Conservation (phyloP, 768 basidiomycete genomes). For the Kwoniella sp. region DNA sequence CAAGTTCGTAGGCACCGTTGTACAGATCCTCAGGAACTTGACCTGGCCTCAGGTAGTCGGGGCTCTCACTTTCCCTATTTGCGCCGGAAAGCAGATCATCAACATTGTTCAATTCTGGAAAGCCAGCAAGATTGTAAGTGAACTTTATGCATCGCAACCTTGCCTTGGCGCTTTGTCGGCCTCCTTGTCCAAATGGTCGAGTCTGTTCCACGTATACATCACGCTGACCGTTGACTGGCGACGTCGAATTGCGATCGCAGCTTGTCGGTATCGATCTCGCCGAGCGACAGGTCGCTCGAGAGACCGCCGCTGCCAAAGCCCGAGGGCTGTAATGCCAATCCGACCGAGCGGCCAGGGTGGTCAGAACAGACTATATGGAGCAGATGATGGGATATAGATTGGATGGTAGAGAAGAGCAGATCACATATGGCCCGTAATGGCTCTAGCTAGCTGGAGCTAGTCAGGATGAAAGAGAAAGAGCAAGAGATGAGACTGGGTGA, state of each 20-base stretch:
- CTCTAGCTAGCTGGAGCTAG: too few relatives aligned
- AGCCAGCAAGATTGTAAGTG: conserved; percentile 65
- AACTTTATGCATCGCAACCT: too few relatives aligned
- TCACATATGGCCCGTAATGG: too few relatives aligned
- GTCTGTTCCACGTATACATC: not conserved
- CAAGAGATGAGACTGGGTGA: too few relatives aligned
- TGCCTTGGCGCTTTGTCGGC: not conserved
- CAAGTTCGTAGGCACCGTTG: conserved; percentile 28
- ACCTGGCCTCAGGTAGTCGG: conserved; percentile 81
- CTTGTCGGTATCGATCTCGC: conserved; percentile 90
- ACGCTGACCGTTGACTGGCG: too few relatives aligned
- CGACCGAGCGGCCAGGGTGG: too few relatives aligned
- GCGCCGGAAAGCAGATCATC: conserved; percentile 81
- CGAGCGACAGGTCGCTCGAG: conserved; percentile 61
- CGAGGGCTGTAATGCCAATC: not conserved
- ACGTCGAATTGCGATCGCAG: too few relatives aligned
- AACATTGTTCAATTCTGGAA: conserved; percentile 98
- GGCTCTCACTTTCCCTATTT: conserved; percentile 66
- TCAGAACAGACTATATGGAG: too few relatives aligned
- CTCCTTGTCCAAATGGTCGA: not conserved
- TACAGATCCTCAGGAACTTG: conserved; percentile 52
- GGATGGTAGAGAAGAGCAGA: too few relatives aligned
- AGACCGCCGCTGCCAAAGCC: conserved; percentile 28
- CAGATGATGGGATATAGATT: too few relatives aligned
- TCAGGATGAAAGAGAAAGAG: not conserved